Evolutionary conservation across 2,329 filamentous ascomycete genomes (phyloP), one percentile per base, ranked within the genome.

Genomic region (Dactylellina leptospora): DNA sequence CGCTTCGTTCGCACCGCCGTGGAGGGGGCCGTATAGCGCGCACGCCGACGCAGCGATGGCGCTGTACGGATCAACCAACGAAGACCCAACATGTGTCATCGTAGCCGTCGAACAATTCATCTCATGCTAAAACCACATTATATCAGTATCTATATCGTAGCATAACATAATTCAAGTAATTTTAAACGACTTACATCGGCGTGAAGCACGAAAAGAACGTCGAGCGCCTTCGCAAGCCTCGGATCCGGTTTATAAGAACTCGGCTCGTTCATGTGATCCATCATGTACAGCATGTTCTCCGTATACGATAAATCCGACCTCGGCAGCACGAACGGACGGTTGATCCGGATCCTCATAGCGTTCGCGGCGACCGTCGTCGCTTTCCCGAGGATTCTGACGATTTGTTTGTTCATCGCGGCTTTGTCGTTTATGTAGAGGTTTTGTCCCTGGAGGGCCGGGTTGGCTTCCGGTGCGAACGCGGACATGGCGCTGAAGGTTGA

Each of bases 1-100:
- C 20, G 82, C 82, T 74, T 87, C 85, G 0, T 84, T 85, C 2
- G 85, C 85, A n/a, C 85, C 85, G 61, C 84, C 85, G 77, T 87
- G 85, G 0, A 85, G 83, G 0, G 84, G 84, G 0, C 85, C 85
- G 74, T 85, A 85, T 1, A 84, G 80, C 0, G 84, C 84, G 0
- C 84, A 81, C n/a, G 83, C 82, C 3, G 84, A 81, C 0, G 84
- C 83, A 0, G 84, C 79, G 10, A 86, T 83, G 16, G 84, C 80
- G 74, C 82, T 85, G 70, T 80, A 77, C 0, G 85, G 84, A 75
- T 87, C 85, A 0, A 86, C 82, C 9, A 87, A 78, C 0, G 83
- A 84, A 61, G 82, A 85, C 5, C 85, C 84, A 18, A 86, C 84
- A 63, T 86, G 84, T 13, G 87, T 78, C 28, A 85, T 81, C 0